phyloP scores from a whole-genome alignment of 2,329 filamentous ascomycete species.

The Paecilomyces variotii region DNA sequence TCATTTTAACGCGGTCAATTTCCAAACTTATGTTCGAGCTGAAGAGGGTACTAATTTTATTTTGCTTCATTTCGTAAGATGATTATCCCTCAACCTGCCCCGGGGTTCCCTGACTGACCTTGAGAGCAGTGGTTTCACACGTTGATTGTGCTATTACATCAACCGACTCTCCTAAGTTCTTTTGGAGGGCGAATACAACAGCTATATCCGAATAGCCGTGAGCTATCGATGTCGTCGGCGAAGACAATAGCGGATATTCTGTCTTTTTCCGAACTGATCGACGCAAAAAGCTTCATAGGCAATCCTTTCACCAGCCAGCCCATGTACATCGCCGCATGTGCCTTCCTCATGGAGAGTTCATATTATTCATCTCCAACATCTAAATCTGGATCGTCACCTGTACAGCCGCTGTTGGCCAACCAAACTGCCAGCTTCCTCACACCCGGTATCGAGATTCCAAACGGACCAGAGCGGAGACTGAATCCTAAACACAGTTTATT shows the following conservation, averaged over 20 bases:
- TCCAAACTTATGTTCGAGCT: conserved; percentile 71
- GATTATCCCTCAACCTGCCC: neutral
- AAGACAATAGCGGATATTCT: conserved; percentile 88
- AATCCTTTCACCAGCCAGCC: conserved; percentile 87
- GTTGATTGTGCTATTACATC: conserved; percentile 74
- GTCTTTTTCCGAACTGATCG: conserved; percentile 76
- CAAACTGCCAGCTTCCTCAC: conserved; percentile 29
- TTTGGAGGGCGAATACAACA: conserved; percentile 64
- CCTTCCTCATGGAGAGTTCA: conserved; percentile 76
- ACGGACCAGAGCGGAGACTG: conserved; percentile 21
- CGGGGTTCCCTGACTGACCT: conserved; percentile 9
- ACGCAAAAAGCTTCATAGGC: conserved; percentile 76
- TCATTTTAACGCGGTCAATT: conserved; percentile 79
- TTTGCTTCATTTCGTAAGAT: conserved; percentile 59
- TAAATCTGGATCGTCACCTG: conserved; percentile 47
- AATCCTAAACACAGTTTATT: conserved; percentile 63
- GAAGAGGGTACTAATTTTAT: conserved; percentile 84
- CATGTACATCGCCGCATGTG: conserved; percentile 85
- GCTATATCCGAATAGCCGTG: conserved; percentile 70
- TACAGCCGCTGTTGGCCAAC: conserved; percentile 20
- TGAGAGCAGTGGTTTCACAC: conserved; percentile 65
- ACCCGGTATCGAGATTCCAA: conserved; percentile 22
- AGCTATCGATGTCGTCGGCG: conserved; percentile 76
- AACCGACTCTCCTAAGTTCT: conserved; percentile 71
- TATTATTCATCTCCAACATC: conserved; percentile 61